Conservation (phyloP, 768 basidiomycete species). For the Macrolepiota fuliginosa region DNA sequence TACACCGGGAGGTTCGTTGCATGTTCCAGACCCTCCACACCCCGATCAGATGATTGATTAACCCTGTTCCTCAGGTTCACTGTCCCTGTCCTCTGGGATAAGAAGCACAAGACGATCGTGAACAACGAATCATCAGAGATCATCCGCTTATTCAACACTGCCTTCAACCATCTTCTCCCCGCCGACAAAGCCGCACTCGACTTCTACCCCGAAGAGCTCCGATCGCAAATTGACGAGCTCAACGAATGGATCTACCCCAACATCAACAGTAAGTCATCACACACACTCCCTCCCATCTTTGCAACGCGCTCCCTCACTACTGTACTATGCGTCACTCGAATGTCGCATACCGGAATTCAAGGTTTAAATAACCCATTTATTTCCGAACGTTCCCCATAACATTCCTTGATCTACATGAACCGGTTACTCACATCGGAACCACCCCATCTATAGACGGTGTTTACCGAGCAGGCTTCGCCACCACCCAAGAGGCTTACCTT, state of each 20-base stretch:
- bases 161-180: constrained; percentile 73
- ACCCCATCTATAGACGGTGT: constrained; percentile 61
- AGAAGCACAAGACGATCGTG: constrained; percentile 80
- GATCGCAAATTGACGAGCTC: constrained; percentile 75
- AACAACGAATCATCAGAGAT: constrained; percentile 97
- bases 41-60: background rate
- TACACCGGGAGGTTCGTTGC: constrained; percentile 62
- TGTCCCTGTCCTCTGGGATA: constrained; percentile 93
- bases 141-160: constrained; percentile 88
- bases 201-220: constrained; percentile 73
- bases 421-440: background rate
- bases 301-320: background rate
- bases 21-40: background rate
- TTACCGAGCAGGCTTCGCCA: constrained; percentile 89
- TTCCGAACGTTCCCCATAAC: background rate
- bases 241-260: constrained; percentile 87
- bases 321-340: background rate
- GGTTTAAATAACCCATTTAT: too few species aligned
- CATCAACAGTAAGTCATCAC: constrained; percentile 65
- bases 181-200: constrained; percentile 64
- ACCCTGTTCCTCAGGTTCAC: constrained; percentile 55
- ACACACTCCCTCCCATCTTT: background rate
- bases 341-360: background rate
- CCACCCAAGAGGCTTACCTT: constrained; percentile 77
- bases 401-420: background rate